Base-by-base conservation (phyloP, 352 stramenopile genomes). In the Phytophthora colocasiae region DNA sequence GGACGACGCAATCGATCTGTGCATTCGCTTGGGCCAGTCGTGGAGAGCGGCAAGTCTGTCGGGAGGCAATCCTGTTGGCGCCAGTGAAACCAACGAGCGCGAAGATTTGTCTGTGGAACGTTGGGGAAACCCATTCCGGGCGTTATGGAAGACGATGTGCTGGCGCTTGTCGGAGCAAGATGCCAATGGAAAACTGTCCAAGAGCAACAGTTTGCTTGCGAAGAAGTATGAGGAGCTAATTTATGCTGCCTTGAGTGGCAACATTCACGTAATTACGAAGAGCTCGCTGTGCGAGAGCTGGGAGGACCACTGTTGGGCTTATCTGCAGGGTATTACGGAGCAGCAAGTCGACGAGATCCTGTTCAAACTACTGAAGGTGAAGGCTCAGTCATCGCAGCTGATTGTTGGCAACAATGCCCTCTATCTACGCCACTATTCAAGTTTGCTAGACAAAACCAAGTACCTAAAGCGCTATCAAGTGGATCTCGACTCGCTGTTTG, bases 241-340 rank as follows among this genome's bases (percentile, higher is more conserved):
- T 47, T 96, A 96, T 66, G 86, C 81, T 9, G 86, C 86, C 2
- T 67, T 96, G 50, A 87, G 85, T 67, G 86, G 88, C 36, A 87
- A 96, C 45, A 75, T 89, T 34, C 67, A 81, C 14, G 81, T 83
- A 9, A 75, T 96, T 57, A 78, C 80, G 1, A 74, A 80, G 44
- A 93, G 83, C 15, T 68, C 78, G 43, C 46, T 92, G n/a, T 94
- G 85, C 27, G 83, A 89, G 47, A 91, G 43, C 31, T 96, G 88
- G 88, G 88, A 96, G 53, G 85, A 96, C 47, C 88, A 96, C 54
- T 91, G 86, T 57, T 96, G 88, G 88, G 86, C 85, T 17, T 90
- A 89, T 56, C 57, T 95, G 6, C 73, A 88, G 19, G 85, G 76
- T 4, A 87, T 91, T 34, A 87, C 74, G 2, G 85, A 92, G 34